Evolutionary conservation across 2,329 filamentous ascomycete genomes (phyloP).

Genomic region (Mollisia scopiformis): DNA sequence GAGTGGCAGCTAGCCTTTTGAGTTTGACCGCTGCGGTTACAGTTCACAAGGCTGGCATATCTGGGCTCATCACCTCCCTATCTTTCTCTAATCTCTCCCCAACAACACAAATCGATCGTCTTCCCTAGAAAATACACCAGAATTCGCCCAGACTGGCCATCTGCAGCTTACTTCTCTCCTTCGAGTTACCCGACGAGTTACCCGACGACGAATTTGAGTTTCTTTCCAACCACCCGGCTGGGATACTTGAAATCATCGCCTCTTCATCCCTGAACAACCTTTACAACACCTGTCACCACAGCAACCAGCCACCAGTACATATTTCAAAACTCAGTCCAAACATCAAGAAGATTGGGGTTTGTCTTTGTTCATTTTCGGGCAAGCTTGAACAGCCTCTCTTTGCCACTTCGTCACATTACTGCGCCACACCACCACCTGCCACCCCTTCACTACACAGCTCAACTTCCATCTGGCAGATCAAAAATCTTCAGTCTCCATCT

Average conservation of each 20-base stretch:
- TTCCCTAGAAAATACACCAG: too few relatives aligned
- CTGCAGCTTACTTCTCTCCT: too few relatives aligned
- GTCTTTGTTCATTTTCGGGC: too few relatives aligned
- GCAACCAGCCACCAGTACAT: neutral
- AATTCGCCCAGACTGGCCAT: too few relatives aligned
- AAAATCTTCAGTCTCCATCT: neutral
- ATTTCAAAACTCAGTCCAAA: too few relatives aligned
- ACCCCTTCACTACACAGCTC: neutral
- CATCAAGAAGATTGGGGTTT: too few relatives aligned
- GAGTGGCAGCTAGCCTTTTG: neutral
- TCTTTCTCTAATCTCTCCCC: neutral
- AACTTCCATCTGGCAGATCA: neutral
- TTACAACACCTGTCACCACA: slow-evolving; percentile 4
- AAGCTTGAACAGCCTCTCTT: too few relatives aligned
- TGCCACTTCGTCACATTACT: too few relatives aligned
- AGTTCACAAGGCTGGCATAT: neutral
- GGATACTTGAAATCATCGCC: neutral
- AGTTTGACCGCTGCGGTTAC: neutral
- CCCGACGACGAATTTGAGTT: too few relatives aligned
- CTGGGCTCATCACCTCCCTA: neutral
- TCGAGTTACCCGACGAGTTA: too few relatives aligned
- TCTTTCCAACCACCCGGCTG: neutral
- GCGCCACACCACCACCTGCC: too few relatives aligned
- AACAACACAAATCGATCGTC: neutral
- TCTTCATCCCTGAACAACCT: slow-evolving; percentile 2